These are phyloP conservation scores for Aspergillus tanneri DNA, from an alignment of 2,329 filamentous ascomycete genomes.

Conservation along the genomic window DNA sequence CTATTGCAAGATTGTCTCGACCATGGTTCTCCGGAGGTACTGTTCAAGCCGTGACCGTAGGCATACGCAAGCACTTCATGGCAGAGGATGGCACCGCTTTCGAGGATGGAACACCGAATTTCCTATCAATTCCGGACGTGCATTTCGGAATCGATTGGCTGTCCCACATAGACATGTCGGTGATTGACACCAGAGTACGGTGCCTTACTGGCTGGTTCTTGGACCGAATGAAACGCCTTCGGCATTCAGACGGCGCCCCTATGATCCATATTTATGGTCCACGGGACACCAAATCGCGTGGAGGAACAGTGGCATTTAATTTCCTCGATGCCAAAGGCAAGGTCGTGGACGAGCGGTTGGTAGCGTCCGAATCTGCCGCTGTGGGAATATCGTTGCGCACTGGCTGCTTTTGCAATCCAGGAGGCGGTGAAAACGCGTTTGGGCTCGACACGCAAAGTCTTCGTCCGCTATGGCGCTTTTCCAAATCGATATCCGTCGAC, in stretches of 20 bases:
- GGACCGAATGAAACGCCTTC: constrained; percentile 5
- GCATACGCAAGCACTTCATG: constrained; percentile 4
- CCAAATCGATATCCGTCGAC: constrained; percentile 4
- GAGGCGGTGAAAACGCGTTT: constrained; percentile 7
- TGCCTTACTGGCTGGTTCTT: constrained; percentile 12
- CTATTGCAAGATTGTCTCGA: constrained; percentile 5
- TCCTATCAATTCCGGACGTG: constrained; percentile 10
- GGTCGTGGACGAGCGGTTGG: constrained; percentile 13
- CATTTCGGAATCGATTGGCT: constrained; percentile 10
- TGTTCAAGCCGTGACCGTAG: constrained; percentile 3
- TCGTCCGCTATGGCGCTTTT: not conserved
- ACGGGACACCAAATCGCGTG: not conserved
- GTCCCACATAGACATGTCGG: not conserved
- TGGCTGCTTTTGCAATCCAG: constrained; percentile 13
- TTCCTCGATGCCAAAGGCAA: constrained; percentile 6
- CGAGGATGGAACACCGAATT: constrained; percentile 12
- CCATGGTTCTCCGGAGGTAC: constrained; percentile 13
- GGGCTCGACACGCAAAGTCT: constrained; percentile 1
- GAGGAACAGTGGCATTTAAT: constrained; percentile 9
- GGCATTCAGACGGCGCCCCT: constrained; percentile 2
- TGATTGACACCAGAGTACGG: constrained; percentile 8
- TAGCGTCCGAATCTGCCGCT: constrained; percentile 7
- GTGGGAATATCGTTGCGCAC: constrained; percentile 9
- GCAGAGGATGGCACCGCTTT: constrained; percentile 5
- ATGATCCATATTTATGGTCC: constrained; percentile 11